phyloP scores from a whole-genome alignment of 306 rosid genomes.

The Lotus japonicus region DNA sequence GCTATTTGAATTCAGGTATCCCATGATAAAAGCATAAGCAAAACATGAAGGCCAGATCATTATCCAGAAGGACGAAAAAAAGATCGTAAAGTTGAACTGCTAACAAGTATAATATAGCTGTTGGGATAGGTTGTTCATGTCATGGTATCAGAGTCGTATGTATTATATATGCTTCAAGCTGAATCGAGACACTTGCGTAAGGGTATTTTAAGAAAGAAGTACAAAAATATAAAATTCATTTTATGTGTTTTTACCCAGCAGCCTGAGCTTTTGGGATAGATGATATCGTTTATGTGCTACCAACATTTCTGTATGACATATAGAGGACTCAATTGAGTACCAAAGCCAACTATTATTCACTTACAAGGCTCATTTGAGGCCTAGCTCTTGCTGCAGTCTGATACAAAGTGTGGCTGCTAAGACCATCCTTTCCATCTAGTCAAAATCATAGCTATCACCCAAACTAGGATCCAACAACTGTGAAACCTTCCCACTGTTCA shows the following conservation, averaged over 20 bases:
- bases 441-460: constrained; percentile 46
- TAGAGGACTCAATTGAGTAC: too few species aligned
- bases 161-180: too few species aligned
- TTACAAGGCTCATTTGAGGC: constrained; percentile 85
- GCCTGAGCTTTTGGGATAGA: too few species aligned
- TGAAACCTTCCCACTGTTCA: constrained; percentile 57
- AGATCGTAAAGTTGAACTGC: too few species aligned
- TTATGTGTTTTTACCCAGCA: too few species aligned
- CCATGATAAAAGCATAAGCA: not conserved
- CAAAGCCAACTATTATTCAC: constrained; percentile 18
- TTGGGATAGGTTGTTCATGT: too few species aligned
- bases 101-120: too few species aligned
- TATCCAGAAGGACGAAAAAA: not conserved
- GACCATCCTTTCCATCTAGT: constrained; percentile 70
- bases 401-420: constrained; percentile 88
- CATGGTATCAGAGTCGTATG: too few species aligned
- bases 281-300: too few species aligned
- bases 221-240: too few species aligned
- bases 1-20: constrained; percentile 5
- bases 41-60: not conserved
- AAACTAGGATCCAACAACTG: constrained; percentile 71
- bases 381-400: constrained; percentile 78
- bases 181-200: too few species aligned
- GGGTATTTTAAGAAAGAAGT: too few species aligned
- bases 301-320: not conserved